These are phyloP conservation scores for Eucalyptus fibrosa DNA, from an alignment of 345 rosid species.

Conservation along the genomic window DNA sequence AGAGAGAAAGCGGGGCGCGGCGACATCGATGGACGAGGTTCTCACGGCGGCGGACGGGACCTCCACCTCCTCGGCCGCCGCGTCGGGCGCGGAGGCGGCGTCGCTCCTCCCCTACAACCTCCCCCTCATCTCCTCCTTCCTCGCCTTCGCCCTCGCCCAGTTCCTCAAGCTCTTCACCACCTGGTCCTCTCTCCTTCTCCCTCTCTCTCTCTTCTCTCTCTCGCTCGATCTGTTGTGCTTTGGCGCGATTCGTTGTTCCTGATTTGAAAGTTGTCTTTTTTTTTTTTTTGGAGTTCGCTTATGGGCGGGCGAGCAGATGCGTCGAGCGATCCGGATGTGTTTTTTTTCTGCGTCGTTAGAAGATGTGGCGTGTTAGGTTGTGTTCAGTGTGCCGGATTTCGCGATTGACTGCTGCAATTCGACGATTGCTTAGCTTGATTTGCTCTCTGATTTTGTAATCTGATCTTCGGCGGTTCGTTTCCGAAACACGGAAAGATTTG, in stretches of 20 bases:
- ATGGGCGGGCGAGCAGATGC: background rate
- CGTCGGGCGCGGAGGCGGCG: conserved; percentile 9
- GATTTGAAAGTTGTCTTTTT: background rate
- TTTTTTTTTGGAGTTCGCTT: background rate
- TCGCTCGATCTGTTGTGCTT: background rate
- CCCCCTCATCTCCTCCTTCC: conserved; percentile 79
- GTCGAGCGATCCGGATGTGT: background rate
- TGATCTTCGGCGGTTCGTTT: background rate
- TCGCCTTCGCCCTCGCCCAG: conserved; percentile 89
- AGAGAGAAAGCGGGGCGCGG: background rate
- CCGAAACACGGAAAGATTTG: background rate
- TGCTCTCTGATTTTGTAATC: background rate
- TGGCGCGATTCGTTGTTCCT: background rate
- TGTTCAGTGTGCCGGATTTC: background rate
- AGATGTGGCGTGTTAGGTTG: background rate
- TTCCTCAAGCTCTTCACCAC: conserved; percentile 93
- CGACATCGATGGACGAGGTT: conserved; percentile 41
- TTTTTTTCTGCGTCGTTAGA: background rate
- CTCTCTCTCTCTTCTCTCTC: background rate
- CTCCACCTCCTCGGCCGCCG: background rate
- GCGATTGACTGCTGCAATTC: background rate
- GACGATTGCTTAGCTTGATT: background rate
- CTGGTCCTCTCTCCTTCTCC: conserved; percentile 18
- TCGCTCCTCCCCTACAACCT: conserved; percentile 47
- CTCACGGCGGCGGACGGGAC: conserved; percentile 44